A percentile compares a stretch with the other conserved stretches of the same genome.
Conservation (phyloP, 129 eudicot genomes). For the Artemisia argyi region DNA sequence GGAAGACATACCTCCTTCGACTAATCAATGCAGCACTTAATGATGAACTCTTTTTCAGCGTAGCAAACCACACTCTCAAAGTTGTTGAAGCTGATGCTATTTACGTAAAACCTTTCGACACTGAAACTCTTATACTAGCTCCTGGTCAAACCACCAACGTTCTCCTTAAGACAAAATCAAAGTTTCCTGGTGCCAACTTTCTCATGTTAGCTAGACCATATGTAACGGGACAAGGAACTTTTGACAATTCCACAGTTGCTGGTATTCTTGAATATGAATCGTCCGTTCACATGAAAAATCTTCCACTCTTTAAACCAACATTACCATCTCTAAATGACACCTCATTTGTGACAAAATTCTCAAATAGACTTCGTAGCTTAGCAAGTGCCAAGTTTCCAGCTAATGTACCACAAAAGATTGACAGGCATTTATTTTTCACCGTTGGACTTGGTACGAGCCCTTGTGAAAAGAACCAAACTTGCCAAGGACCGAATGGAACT, state of each 20-base stretch:
- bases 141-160: slow-evolving; percentile 68
- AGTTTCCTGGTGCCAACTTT: slow-evolving; percentile 38
- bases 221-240: slow-evolving; percentile 23
- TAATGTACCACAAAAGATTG: slow-evolving; percentile 34
- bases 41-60: slow-evolving; percentile 29
- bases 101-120: slow-evolving; percentile 35
- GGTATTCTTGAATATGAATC: slow-evolving; percentile 32
- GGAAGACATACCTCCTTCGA: no score
- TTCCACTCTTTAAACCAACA: slow-evolving; percentile 23
- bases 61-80: slow-evolving; percentile 34
- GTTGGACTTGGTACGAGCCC: slow-evolving; percentile 32
- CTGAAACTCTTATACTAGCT: slow-evolving; percentile 41
- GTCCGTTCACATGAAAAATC: background rate
- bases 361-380: slow-evolving; percentile 26
- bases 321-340: slow-evolving; percentile 28
- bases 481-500: slow-evolving; percentile 37
- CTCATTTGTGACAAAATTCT: slow-evolving; percentile 24
- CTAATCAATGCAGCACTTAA: background rate
- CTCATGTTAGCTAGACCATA: slow-evolving; percentile 14
- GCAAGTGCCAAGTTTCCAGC: slow-evolving; percentile 6
- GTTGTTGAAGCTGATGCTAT: slow-evolving; percentile 40
- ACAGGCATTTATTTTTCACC: slow-evolving; percentile 34
- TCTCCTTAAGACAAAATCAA: slow-evolving; percentile 43
- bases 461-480: slow-evolving; percentile 25
- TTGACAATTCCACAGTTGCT: slow-evolving; percentile 26